phyloP scores from a whole-genome alignment of 495 filamentous ascomycete genomes.

The Acidiella bohemica region DNA sequence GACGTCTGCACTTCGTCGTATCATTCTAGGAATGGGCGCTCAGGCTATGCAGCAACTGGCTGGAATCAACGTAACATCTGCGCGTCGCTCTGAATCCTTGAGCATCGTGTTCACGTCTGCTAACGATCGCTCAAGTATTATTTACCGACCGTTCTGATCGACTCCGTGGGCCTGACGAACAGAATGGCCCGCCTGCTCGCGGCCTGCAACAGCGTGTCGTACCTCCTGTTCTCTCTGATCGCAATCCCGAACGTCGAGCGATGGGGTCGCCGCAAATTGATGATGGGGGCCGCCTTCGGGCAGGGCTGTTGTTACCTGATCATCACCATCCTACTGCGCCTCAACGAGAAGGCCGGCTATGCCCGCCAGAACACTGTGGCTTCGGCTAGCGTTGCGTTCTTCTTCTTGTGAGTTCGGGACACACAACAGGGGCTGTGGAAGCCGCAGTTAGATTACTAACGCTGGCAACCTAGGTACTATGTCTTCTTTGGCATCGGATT shows the following conservation, averaged over 20 bases:
- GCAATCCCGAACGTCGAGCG: constrained; percentile 37
- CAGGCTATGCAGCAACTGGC: constrained; percentile 43
- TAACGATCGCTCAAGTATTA: no score
- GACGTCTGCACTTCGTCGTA: constrained; percentile 36
- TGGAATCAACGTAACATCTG: constrained; percentile 36
- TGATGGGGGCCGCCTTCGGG: constrained; percentile 37
- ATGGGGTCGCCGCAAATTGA: constrained; percentile 39
- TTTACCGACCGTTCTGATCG: constrained; percentile 37
- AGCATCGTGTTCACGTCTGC: no score
- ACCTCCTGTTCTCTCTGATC: constrained; percentile 37
- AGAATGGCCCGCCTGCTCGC: constrained; percentile 37
- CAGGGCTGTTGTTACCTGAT: constrained; percentile 41
- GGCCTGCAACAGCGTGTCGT: constrained; percentile 38
- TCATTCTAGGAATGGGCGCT: constrained; percentile 37
- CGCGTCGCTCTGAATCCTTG: no score
- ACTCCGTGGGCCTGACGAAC: constrained; percentile 36
- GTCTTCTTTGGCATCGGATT: constrained; percentile 8
- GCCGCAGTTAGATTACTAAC: no score
- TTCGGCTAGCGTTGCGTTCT: constrained; percentile 29
- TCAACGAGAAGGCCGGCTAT: constrained; percentile 26
- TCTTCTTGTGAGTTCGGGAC: no score
- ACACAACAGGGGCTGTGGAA: no score
- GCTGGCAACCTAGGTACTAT: constrained; percentile 7
- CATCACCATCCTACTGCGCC: constrained; percentile 42
- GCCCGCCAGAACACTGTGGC: constrained; percentile 21